Evolutionary conservation across 371 early-diverging fungal species (phyloP).

Genomic region (Mucor mucedo): DNA sequence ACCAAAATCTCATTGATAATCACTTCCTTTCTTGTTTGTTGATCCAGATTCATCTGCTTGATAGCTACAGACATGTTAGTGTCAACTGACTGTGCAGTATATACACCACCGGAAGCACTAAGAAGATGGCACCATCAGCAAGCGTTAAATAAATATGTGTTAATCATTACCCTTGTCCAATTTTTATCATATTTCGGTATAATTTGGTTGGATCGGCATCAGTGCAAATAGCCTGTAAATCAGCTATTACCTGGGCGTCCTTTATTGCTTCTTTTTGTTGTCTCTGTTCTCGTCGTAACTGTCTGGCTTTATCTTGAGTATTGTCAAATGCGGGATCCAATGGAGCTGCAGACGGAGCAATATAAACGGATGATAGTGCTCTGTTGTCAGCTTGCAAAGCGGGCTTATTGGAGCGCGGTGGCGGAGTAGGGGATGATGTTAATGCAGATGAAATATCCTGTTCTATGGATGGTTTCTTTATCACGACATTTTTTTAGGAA

Average conservation of each 20-base stretch:
- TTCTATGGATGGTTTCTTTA: neutral
- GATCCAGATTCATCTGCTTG: constrained; percentile 89
- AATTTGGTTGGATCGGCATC: constrained; percentile 83
- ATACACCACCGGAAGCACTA: constrained; percentile 67
- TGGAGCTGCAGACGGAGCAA: constrained; percentile 36
- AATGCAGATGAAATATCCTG: constrained; percentile 14
- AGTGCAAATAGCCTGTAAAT: constrained; percentile 86
- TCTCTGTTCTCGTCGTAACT: constrained; percentile 30
- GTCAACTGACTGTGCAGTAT: constrained; percentile 73
- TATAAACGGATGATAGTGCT: constrained; percentile 23
- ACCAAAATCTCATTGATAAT: constrained; percentile 91
- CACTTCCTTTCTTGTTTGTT: constrained; percentile 88
- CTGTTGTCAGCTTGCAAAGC: neutral
- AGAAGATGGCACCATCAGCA: neutral
- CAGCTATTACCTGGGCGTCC: constrained; percentile 78
- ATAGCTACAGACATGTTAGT: constrained; percentile 75
- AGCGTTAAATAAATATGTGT: neutral
- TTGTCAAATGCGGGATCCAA: constrained; percentile 50
- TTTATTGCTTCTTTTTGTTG: constrained; percentile 31
- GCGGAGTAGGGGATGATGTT: constrained; percentile 19
- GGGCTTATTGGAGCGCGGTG: constrained; percentile 27
- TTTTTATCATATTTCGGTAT: constrained; percentile 65
- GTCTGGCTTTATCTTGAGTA: constrained; percentile 23
- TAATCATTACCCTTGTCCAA: constrained; percentile 69
- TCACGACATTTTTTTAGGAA: constrained; percentile 1